Base-by-base conservation (phyloP, 768 basidiomycete species). In the Naganishia onofrii region DNA sequence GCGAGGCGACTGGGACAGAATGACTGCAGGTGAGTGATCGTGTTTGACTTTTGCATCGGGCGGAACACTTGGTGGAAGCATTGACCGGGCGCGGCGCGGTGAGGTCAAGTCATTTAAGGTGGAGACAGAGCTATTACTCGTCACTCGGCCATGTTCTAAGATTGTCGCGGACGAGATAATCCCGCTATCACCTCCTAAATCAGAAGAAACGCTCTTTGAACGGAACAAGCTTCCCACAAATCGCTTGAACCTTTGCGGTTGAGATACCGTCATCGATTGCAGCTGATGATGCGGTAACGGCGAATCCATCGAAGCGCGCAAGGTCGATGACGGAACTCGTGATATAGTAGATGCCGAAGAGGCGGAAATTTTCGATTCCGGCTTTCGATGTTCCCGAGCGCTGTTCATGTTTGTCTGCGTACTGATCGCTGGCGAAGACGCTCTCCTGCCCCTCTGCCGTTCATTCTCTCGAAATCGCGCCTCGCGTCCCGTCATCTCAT, bases 211-310 rank as follows among this genome's bases (percentile, higher is more conserved):
- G 29, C 67, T 68, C n/a, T 54, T 68, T 12, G 53, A 56, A 10
- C 67, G 53, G 52, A 68, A 57, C 26, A 68, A 28, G 10, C 34
- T 54, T 1, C 67, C 67, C 55, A 68, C 23, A 23, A 68, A 68
- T n/a, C 54, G 51, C 36, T 68, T 68, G 38, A 68, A 66, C 38
- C 60, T 31, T 34, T 46, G 42, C 13, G 36, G 60, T 29, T 63
- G 60, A 15, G 60, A 63, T 21, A 63, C 60, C 23, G 60, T 34
- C 13, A 3, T 4, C 38, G 60, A 42, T 42, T 42, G 23, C 6
- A 13, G 38, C 42, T 44, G 60, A 19, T 58, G 57, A 21, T 58
- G 57, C 34, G 34, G 34, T 34, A 34, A n/a, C 21, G 57, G n/a
- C 21, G 31, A 23, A 32, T 58, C 34, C n/a, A 31, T n/a, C 48